phyloP scores from a whole-genome alignment of 805 yeast genomes.

The Priceomyces melissophilus region DNA sequence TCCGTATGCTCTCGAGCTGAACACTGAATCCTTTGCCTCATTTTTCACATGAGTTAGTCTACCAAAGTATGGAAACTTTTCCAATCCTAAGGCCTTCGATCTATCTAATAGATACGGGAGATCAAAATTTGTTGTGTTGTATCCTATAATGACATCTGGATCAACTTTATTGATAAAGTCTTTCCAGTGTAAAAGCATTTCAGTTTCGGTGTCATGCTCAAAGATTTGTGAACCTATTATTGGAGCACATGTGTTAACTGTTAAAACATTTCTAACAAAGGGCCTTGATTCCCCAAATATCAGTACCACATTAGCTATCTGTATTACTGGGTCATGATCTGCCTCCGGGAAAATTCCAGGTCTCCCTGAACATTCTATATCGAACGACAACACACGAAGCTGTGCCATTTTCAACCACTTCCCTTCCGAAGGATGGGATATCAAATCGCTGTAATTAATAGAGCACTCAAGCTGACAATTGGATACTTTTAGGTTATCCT shows the following conservation, averaged over 20 bases:
- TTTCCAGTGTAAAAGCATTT: conserved; percentile 82
- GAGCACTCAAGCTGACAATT: conserved; percentile 83
- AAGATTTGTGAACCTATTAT: conserved; percentile 91
- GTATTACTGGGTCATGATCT: conserved; percentile 88
- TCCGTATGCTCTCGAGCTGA: conserved; percentile 95
- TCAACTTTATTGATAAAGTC: conserved; percentile 81
- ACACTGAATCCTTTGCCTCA: conserved; percentile 74
- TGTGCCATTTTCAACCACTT: conserved; percentile 95
- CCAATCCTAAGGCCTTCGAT: conserved; percentile 67
- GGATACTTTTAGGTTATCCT: conserved; percentile 46
- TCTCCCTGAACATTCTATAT: conserved; percentile 98
- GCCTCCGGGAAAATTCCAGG: conserved; percentile 97
- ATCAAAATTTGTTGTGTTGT: conserved; percentile 92
- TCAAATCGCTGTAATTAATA: conserved; percentile 62
- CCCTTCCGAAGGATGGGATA: conserved; percentile 87
- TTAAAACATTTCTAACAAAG: conserved; percentile 90
- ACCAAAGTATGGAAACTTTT: conserved; percentile 81
- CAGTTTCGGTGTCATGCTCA: conserved; percentile 70
- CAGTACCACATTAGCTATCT: conserved; percentile 93
- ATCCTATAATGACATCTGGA: conserved; percentile 96
- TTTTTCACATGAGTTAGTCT: conserved; percentile 66
- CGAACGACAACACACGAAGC: conserved; percentile 86
- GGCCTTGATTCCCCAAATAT: conserved; percentile 81
- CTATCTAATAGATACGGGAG: conserved; percentile 89
- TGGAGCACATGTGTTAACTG: conserved; percentile 86